These are phyloP conservation scores for Beverwykella pulmonaria DNA, from an alignment of 495 filamentous ascomycete species.

Conservation along the genomic window DNA sequence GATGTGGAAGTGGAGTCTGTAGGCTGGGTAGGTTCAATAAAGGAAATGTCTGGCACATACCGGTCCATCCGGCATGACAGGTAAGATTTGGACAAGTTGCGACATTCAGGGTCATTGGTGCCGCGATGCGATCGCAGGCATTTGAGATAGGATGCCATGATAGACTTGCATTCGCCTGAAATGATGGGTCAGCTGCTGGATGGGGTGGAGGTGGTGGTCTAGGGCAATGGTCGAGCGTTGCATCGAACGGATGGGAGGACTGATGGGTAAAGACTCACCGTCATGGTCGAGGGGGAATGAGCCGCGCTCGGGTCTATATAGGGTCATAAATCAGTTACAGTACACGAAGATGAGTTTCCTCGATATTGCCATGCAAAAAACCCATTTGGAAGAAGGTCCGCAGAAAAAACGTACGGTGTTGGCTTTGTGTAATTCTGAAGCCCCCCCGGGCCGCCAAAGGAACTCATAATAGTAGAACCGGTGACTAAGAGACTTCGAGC, in stretches of 20 bases:
- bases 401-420: conserved; percentile 63
- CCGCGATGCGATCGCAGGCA: conserved; percentile 82
- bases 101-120: conserved; percentile 82
- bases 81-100: conserved; percentile 83
- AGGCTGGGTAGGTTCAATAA: conserved; percentile 17
- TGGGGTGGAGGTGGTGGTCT: neutral
- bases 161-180: conserved; percentile 86
- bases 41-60: conserved; percentile 56
- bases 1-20: conserved; percentile 1
- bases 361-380: neutral
- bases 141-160: conserved; percentile 79
- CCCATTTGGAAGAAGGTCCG: neutral
- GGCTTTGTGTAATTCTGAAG: conserved; percentile 71
- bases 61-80: conserved; percentile 91
- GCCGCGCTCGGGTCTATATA: conserved; percentile 79
- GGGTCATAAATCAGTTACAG: neutral
- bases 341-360: neutral
- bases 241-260: neutral
- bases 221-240: conserved; percentile 1
- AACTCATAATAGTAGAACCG: conserved; percentile 23
- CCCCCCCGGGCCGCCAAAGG: conserved; percentile 78
- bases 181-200: neutral
- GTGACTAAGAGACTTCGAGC: neutral
- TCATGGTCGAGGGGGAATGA: conserved; percentile 97
- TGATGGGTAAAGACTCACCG: conserved; percentile 55